Evolutionary conservation across 805 yeast species (phyloP).

Genomic region (Wickerhamomyces hampshirensis): DNA sequence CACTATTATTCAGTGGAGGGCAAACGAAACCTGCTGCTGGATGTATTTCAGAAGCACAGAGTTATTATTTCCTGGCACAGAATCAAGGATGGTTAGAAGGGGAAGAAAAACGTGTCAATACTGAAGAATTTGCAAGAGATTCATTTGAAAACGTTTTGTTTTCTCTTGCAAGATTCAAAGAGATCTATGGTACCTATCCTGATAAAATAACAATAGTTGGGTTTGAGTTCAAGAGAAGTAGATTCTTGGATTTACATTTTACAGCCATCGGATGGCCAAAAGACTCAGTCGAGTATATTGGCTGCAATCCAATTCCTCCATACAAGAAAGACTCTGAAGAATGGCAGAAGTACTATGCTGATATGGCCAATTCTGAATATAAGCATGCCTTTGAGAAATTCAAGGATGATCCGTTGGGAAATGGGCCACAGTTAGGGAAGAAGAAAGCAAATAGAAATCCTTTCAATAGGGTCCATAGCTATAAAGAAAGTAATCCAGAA

Average conservation of each 20-base stretch:
- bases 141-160: conserved; percentile 74
- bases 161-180: conserved; percentile 49
- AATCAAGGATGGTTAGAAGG: conserved; percentile 7
- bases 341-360: conserved; percentile 37
- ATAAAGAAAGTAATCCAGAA: conserved; percentile 20
- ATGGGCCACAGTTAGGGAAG: conserved; percentile 33
- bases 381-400: conserved; percentile 52
- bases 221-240: conserved; percentile 62
- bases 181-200: conserved; percentile 46
- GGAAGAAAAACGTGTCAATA: conserved; percentile 25
- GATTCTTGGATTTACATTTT: conserved; percentile 56
- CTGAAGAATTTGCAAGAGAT: conserved; percentile 75
- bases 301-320: conserved; percentile 51
- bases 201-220: conserved; percentile 54
- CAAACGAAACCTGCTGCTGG: conserved; percentile 57
- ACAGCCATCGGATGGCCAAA: conserved; percentile 41
- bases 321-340: conserved; percentile 21
- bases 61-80: conserved; percentile 46
- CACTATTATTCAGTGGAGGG: conserved; percentile 59
- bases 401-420: conserved; percentile 53
- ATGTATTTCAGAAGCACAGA: conserved; percentile 54
- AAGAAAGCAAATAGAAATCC: conserved; percentile 60
- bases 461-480: conserved; percentile 38
- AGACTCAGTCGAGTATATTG: conserved; percentile 42
- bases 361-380: conserved; percentile 44